Evolutionary conservation across 1,284 basidiomycete species (phyloP).

Genomic region (Veloboletus limbatus): DNA sequence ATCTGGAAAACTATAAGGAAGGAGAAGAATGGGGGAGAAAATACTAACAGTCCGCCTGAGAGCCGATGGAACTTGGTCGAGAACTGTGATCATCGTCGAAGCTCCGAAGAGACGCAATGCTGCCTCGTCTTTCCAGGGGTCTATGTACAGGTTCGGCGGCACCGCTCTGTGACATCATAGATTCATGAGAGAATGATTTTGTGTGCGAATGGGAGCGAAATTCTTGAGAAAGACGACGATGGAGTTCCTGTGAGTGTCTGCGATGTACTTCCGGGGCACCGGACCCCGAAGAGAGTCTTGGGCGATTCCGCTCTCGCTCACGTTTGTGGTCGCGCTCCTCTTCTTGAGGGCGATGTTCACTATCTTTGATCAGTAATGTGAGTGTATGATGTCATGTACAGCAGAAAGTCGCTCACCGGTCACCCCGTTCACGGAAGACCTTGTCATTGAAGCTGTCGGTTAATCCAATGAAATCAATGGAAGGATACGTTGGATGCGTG

Average conservation of each 20-base stretch:
- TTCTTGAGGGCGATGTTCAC: conserved; percentile 18
- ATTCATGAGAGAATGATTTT: conserved; percentile 25
- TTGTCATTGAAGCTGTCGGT: conserved; percentile 17
- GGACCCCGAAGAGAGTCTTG: conserved; percentile 23
- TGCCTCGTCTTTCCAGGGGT: conserved; percentile 32
- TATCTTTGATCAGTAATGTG: conserved; percentile 13
- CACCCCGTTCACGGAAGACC: conserved; percentile 11
- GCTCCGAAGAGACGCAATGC: conserved; percentile 36
- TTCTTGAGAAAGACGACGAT: conserved; percentile 32
- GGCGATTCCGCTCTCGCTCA: conserved; percentile 40
- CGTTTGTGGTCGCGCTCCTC: conserved; percentile 30
- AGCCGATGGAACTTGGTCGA: conserved; percentile 42
- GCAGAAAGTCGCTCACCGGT: conserved; percentile 15
- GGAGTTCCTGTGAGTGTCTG: conserved; percentile 24
- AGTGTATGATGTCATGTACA: conserved; percentile 2
- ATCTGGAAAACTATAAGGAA: conserved; percentile 32
- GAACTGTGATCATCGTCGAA: conserved; percentile 41
- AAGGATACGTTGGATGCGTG: not conserved
- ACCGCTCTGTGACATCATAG: conserved; percentile 20
- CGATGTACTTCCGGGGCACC: conserved; percentile 33
- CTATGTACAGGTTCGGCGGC: conserved; percentile 19
- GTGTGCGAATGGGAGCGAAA: conserved; percentile 25
- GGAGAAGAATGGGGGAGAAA: not conserved
- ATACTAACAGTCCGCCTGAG: conserved; percentile 46
- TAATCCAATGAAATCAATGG: conserved; percentile 7